phyloP scores from a whole-genome alignment of 495 filamentous ascomycete species.

The Cercophora sp. region DNA sequence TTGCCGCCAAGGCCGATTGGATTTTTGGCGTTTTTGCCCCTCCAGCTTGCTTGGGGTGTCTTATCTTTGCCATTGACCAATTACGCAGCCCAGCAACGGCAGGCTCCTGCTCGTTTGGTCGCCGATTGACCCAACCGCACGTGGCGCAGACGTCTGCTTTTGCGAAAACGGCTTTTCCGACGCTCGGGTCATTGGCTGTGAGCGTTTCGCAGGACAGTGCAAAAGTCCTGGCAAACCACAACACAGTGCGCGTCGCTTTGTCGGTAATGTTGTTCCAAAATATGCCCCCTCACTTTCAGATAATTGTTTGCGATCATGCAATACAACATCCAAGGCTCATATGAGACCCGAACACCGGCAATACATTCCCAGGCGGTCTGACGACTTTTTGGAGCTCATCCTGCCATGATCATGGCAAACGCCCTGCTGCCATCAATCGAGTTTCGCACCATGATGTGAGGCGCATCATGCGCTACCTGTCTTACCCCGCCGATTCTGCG shows the following conservation, averaged over 20 bases:
- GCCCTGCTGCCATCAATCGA: too few relatives aligned
- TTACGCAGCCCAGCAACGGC: not conserved
- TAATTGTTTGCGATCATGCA: not conserved
- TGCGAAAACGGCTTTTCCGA: conserved; percentile 2
- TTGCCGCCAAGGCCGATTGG: not conserved
- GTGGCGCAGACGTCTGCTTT: conserved; percentile 2
- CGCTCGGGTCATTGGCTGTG: conserved; percentile 8
- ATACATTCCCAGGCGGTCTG: too few relatives aligned
- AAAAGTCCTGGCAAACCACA: not conserved
- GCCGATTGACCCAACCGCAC: conserved; percentile 5
- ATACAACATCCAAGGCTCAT: not conserved
- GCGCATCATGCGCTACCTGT: too few relatives aligned
- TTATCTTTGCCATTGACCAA: conserved; percentile 14
- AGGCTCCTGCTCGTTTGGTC: conserved; percentile 2
- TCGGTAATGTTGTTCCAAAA: too few relatives aligned
- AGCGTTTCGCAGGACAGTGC: conserved; percentile 6
- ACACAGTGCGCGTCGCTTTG: conserved; percentile 5
- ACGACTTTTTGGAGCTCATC: not conserved
- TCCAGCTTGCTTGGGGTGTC: conserved; percentile 8
- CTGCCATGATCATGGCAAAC: too few relatives aligned
- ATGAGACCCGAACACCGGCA: too few relatives aligned
- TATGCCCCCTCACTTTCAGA: too few relatives aligned
- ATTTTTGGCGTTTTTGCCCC: conserved; percentile 7
- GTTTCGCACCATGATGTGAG: too few relatives aligned
- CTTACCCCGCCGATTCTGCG: too few relatives aligned